phyloP scores from a whole-genome alignment of 371 early-diverging fungal genomes.

The Mortierella sp. region DNA sequence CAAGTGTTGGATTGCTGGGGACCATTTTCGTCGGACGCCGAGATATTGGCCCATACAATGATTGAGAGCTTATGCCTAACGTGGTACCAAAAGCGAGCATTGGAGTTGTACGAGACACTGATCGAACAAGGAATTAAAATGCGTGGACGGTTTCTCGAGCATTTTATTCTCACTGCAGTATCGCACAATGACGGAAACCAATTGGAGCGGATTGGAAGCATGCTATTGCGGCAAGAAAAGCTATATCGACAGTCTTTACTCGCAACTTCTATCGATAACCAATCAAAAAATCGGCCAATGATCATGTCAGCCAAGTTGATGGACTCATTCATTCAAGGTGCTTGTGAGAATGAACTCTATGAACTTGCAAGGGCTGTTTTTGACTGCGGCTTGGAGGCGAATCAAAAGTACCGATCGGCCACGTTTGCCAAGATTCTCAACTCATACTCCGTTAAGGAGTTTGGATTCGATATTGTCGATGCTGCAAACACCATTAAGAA shows the following conservation, averaged over 20 bases:
- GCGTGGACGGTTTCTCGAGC: constrained; percentile 8
- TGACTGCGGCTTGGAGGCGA: constrained; percentile 28
- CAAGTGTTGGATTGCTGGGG: not conserved
- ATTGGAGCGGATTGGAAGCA: constrained; percentile 35
- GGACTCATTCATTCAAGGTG: constrained; percentile 39
- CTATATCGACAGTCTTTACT: not conserved
- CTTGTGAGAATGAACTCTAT: constrained; percentile 29
- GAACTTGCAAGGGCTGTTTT: constrained; percentile 45
- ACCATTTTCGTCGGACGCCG: constrained; percentile 8
- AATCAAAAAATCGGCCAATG: constrained; percentile 22
- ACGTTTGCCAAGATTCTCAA: constrained; percentile 42
- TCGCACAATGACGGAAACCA: constrained; percentile 6
- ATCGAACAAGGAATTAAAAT: constrained; percentile 11
- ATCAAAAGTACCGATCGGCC: constrained; percentile 23
- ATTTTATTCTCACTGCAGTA: constrained; percentile 27
- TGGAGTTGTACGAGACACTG: constrained; percentile 21
- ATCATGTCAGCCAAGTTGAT: constrained; percentile 28
- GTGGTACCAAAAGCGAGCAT: constrained; percentile 5
- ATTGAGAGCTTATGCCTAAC: constrained; percentile 28
- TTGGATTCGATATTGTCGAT: constrained; percentile 42
- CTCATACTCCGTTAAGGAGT: constrained; percentile 39
- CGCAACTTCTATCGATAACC: not conserved
- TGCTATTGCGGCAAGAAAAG: constrained; percentile 28
- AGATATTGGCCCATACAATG: constrained; percentile 21
- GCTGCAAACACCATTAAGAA: constrained; percentile 5